Evolutionary conservation across 164 flowering plant genomes (phyloP), one percentile per base, ranked within the genome.

Genomic region (Umbilicus rupestris): DNA sequence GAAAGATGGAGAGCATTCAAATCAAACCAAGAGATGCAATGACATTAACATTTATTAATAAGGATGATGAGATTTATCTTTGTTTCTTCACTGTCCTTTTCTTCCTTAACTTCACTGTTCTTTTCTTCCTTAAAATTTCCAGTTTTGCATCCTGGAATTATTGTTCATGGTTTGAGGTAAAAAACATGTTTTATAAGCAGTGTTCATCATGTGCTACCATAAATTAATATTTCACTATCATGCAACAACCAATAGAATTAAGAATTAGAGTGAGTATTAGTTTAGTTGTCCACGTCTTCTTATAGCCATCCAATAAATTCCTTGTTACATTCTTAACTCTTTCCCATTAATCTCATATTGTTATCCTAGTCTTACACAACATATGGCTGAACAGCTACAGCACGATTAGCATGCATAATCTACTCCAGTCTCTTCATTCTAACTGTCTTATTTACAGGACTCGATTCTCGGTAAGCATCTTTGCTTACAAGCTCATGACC

Each of bases 121-220:
- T n/a, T 52, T 52, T 52, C 10, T 28, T 7, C 58, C 19, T 5
- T 11, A 12, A 55, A 26, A 24, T 28, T 28, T 26, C 19, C 60
- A 22, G 2, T n/a, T 49, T 20, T 14, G 2, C 0, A 2, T 28
- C 28, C 16, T 28, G 19, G 33, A 52, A 28, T 19, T 55, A 26
- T 6, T 52, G 31, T 10, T 52, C 15, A 52, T 22, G 10, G 10
- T n/a, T n/a, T n/a, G 10, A 7, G 12, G 16, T 41, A 9, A 41
- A 41, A 3, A 41, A 41, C 44, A 41, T 14, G 16, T 41, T 41
- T 41, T 41, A 2, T 0, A 35, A 10, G 12, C 28, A 28, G 60
- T 55, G 60, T 55, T 55, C n/a, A 55, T 55, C 60, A 55, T 55
- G 60, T 55, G 60, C 33, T 55, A 55, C 1, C 33, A 55, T 55